Conservation (phyloP, 2,329 filamentous ascomycete genomes). For the Exophiala bonariae region DNA sequence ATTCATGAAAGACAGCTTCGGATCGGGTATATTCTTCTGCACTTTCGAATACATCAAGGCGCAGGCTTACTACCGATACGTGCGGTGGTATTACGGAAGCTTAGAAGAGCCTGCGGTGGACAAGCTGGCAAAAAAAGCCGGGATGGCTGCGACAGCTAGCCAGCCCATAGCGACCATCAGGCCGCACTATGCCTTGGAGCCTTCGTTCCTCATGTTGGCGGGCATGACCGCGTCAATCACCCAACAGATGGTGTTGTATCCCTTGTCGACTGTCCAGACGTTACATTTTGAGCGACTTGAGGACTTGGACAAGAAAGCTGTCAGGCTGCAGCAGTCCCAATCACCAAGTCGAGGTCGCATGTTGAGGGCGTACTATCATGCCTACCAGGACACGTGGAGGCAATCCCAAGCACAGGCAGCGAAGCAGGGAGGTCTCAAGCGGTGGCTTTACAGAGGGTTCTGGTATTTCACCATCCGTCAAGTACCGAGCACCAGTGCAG, state of each 20-base stretch:
- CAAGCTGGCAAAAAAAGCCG: conserved; percentile 27
- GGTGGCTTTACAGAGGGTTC: conserved; percentile 60
- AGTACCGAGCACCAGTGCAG: conserved; percentile 64
- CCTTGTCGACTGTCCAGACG: conserved; percentile 59
- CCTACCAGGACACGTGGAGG: conserved; percentile 60
- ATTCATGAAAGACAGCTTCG: conserved; percentile 61
- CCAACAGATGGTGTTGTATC: conserved; percentile 61
- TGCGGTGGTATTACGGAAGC: conserved; percentile 58
- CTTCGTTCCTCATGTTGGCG: conserved; percentile 60
- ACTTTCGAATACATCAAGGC: conserved; percentile 65
- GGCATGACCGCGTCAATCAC: conserved; percentile 59
- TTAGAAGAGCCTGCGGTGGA: conserved; percentile 32
- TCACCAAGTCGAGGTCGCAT: conserved; percentile 38
- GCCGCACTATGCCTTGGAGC: conserved; percentile 65
- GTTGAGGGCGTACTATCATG: conserved; percentile 58
- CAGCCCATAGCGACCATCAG: conserved; percentile 44
- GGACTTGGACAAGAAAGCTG: conserved; percentile 56
- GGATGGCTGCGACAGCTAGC: conserved; percentile 12
- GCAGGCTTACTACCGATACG: conserved; percentile 62
- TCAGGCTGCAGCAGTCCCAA: conserved; percentile 30
- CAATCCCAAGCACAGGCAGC: conserved; percentile 51
- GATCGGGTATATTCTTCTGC: conserved; percentile 62
- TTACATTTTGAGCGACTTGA: conserved; percentile 61
- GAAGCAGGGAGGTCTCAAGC: conserved; percentile 52
- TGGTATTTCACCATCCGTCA: conserved; percentile 57